Evolutionary conservation across 176 grass and related monocot genomes (phyloP).

Genomic region (Oryza meyeriana): DNA sequence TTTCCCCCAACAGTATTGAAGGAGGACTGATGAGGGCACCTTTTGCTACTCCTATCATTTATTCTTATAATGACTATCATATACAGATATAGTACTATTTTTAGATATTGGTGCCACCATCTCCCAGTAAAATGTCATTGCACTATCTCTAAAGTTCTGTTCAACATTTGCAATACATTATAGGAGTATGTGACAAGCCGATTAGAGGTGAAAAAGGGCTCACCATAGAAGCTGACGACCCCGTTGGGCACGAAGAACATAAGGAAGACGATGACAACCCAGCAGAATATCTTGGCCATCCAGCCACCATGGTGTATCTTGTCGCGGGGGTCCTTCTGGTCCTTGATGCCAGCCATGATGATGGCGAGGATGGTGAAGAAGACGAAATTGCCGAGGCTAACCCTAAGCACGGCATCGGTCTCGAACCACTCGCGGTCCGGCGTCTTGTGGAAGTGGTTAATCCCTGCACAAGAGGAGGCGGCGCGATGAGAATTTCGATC

Average conservation of each 20-base stretch:
- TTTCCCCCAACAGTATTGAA: neutral
- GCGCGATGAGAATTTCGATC: neutral
- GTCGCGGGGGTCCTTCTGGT: conserved; percentile 98
- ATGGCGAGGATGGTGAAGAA: conserved; percentile 94
- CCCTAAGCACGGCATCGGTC: conserved; percentile 96
- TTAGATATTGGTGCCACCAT: neutral
- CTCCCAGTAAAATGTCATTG: neutral
- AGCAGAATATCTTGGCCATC: conserved; percentile 99
- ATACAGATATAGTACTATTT: neutral
- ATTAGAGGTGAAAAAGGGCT: neutral
- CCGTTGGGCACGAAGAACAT: conserved; percentile 99
- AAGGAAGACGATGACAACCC: conserved; percentile 72
- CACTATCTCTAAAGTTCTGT: neutral
- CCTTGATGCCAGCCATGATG: conserved; percentile 95
- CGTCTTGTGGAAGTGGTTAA: conserved; percentile 96
- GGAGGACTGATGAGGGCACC: no score
- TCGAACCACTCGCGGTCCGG: conserved; percentile 99
- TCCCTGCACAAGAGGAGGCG: conserved; percentile 42
- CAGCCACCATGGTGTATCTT: conserved; percentile 91
- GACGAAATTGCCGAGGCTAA: conserved; percentile 94
- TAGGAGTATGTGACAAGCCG: neutral
- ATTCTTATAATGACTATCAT: neutral
- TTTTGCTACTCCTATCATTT: neutral
- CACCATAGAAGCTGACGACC: conserved; percentile 90
- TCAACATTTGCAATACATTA: neutral